phyloP scores from a whole-genome alignment of 352 stramenopile species.

The Globisporangium yorkense region DNA sequence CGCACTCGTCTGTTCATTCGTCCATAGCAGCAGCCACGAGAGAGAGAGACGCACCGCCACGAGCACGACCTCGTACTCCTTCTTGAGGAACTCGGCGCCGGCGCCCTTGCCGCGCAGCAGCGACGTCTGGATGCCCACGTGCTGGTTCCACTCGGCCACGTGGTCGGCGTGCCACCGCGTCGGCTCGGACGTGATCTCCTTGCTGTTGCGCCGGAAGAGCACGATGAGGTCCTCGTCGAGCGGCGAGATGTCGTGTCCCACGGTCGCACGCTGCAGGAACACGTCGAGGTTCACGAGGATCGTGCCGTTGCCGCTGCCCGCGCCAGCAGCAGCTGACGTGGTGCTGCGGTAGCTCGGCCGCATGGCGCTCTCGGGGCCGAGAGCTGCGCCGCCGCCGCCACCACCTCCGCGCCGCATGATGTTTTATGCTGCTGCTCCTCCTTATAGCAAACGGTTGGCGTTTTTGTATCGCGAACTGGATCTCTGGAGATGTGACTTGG shows the following conservation, averaged over 20 bases:
- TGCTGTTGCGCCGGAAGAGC: slow-evolving; percentile 76
- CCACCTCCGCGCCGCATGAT: slow-evolving; percentile 26
- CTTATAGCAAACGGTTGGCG: no score
- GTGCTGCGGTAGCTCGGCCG: slow-evolving; percentile 24
- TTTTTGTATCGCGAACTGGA: no score
- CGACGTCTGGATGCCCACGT: slow-evolving; percentile 72
- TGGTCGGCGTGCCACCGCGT: slow-evolving; percentile 62
- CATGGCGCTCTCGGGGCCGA: slow-evolving; percentile 9
- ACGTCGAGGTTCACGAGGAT: slow-evolving; percentile 74
- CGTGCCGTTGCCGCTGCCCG: slow-evolving; percentile 22
- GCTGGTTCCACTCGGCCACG: slow-evolving; percentile 72
- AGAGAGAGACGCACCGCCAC: slow-evolving; percentile 38
- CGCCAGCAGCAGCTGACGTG: slow-evolving; percentile 6
- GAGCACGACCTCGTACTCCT: slow-evolving; percentile 81
- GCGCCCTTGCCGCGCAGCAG: slow-evolving; percentile 50
- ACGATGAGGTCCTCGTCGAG: slow-evolving; percentile 75
- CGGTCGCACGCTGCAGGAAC: slow-evolving; percentile 61
- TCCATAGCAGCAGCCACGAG: no score
- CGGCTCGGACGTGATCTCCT: slow-evolving; percentile 69
- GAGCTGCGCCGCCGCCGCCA: not conserved
- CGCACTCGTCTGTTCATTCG: no score
- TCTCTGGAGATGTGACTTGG: no score
- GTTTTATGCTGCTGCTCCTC: no score
- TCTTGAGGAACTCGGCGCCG: slow-evolving; percentile 51
- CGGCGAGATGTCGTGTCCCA: slow-evolving; percentile 66